Conservation (phyloP, 73 alveolate genomes). For the Blepharisma stoltei region DNA sequence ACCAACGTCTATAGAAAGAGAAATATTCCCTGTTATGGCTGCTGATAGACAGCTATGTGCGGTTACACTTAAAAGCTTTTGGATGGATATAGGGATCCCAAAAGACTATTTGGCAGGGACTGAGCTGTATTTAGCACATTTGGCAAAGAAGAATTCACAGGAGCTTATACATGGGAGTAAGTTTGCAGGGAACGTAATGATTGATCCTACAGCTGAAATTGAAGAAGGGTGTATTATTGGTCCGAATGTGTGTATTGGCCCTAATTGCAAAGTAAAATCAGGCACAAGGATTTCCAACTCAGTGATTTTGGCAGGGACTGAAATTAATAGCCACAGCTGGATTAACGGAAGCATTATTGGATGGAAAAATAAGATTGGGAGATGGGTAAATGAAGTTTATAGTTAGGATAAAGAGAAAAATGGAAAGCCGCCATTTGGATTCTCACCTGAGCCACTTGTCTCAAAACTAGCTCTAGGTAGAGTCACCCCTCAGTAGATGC, state of each 20-base stretch:
- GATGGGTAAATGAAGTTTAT: no score
- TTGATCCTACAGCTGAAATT: conserved; percentile 56
- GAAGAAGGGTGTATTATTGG: conserved; percentile 80
- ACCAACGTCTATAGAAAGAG: conserved; percentile 96
- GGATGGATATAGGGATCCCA: conserved; percentile 99
- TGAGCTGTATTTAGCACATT: conserved; percentile 61
- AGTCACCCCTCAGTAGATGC: no score
- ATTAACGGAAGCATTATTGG: conserved; percentile 78
- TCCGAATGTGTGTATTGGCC: conserved; percentile 97
- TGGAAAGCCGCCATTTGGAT: no score
- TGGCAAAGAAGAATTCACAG: conserved; percentile 50
- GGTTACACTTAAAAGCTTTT: conserved; percentile 83
- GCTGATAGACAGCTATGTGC: conserved; percentile 85
- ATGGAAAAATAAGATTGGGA: conserved; percentile 78
- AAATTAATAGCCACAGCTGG: conserved; percentile 50
- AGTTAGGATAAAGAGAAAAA: no score
- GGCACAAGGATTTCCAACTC: conserved; percentile 69
- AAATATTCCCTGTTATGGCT: conserved; percentile 95
- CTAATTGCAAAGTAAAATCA: conserved; percentile 74
- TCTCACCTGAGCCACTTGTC: no score
- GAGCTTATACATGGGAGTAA: conserved; percentile 48
- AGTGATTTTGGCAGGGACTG: conserved; percentile 62
- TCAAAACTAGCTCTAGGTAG: no score
- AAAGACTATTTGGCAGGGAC: conserved; percentile 83
- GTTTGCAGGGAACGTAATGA: conserved; percentile 56